Base-by-base conservation (phyloP, 768 basidiomycete genomes). In the Hortiboletus campestris region DNA sequence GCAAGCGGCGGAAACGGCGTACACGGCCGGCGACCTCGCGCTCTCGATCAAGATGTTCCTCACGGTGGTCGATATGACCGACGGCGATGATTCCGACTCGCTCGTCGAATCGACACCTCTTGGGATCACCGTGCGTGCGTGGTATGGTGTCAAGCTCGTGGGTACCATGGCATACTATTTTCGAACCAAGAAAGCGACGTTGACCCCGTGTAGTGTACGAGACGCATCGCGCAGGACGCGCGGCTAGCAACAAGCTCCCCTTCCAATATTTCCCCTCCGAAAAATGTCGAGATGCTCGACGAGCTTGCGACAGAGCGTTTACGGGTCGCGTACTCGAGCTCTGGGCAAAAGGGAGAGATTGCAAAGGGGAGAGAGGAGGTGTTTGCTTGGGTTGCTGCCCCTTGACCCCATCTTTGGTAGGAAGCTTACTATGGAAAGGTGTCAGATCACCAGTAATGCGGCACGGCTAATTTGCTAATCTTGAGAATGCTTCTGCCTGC, bases 1-100 rank as follows among this genome's bases (percentile, higher is more conserved):
- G n/a, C 87, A 88, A 60, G 86, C 85, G 46, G 94, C 92, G 0
- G 94, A 97, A 71, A 93, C 89, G 10, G 91, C 91, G 0, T 94
- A 90, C 66, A 90, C 91, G 0, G 78, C 84, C 0, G 82, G 80
- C 2, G 91, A 94, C 67, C 65, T 91, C 20, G 81, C 88, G 0
- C 76, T 93, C 9, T 84, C 93, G 2, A 75, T 92, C 50, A 89
- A 90, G 70, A 85, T 84, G 76, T 94, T 85, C 75, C 80, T 94
- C 8, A 76, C 85, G 31, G 85, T 84, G 0, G 77, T 89, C 12
- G 92, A 95, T 63, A 93, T 94, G 88, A 79, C 78, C 4, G 85
- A 86, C 36, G 74, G 74, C 6, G 84, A 83, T 54, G 76, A 79
- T 44, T 76, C 76, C 4, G 74, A 80, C 42, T 73, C 73, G 4